Evolutionary conservation across 139 green algal genomes (phyloP).

Genomic region (Volvox reticuliferus): DNA sequence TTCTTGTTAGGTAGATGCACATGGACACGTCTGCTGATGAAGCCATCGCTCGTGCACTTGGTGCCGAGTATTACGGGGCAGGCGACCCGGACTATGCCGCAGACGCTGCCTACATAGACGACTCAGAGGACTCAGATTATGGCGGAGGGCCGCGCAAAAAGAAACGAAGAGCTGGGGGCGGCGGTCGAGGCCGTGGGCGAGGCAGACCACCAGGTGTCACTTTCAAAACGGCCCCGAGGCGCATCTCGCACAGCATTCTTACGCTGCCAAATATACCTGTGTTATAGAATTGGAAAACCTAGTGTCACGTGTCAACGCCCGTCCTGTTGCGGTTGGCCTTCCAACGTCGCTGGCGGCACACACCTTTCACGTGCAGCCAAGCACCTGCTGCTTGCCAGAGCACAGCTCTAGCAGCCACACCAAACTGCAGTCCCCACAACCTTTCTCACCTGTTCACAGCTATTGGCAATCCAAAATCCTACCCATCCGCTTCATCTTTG

Average conservation of each 20-base stretch:
- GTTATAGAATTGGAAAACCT: too few relatives aligned
- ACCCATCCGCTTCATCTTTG: too few relatives aligned
- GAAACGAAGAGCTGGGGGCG: not conserved
- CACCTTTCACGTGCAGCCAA: not conserved
- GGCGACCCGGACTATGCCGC: slow-evolving; percentile 5
- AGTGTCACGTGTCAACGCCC: too few relatives aligned
- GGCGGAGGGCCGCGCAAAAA: not conserved
- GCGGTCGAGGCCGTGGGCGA: slow-evolving; percentile 29
- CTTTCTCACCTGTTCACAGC: too few relatives aligned
- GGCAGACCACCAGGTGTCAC: slow-evolving; percentile 18
- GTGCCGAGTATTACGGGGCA: not conserved
- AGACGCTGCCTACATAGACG: slow-evolving; percentile 33
- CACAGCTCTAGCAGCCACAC: too few relatives aligned
- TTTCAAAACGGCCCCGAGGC: slow-evolving; percentile 22
- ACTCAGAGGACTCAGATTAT: slow-evolving; percentile 41
- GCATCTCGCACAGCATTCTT: not conserved
- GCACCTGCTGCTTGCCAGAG: not conserved
- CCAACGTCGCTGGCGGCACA: not conserved
- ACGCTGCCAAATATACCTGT: too few relatives aligned
- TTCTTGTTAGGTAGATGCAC: slow-evolving; percentile 8
- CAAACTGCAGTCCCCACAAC: too few relatives aligned
- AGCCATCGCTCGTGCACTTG: slow-evolving; percentile 23
- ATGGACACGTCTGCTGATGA: slow-evolving; percentile 32
- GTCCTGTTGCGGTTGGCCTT: too few relatives aligned
- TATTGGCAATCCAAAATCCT: too few relatives aligned